Evolutionary conservation across 108 stramenopile species (phyloP), one percentile per base, ranked within the genome.

Genomic region (Fistulifera solaris): DNA sequence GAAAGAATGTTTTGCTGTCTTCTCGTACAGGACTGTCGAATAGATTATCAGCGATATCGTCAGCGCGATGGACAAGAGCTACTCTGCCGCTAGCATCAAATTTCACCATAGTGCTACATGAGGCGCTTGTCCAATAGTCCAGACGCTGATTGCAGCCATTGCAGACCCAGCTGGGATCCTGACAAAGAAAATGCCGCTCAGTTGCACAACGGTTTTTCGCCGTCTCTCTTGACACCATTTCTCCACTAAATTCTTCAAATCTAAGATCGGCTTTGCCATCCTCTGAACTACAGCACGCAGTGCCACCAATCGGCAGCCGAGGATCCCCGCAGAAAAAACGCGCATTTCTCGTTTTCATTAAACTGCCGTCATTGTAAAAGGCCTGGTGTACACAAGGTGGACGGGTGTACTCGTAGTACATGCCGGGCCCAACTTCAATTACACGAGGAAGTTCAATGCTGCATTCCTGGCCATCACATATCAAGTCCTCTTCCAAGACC

Each of bases 401-500:
- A 10, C 61, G 69, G 28, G 68, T 38, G 48, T 73, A 80, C 61
- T 84, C 76, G 53, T 77, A 84, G 59, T 48, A 72, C 5, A 78
- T 47, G 13, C 48, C 57, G 10, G 16, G 48, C 45, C 48, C 58
- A 15, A 78, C 26, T 40, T 67, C 12, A 7, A 78, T 51, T 56
- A 54, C 48, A 17, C 77, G 69, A 21, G 74, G n/a, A 14, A 66
- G 71, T 23, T 79, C 78, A 12, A 71, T 71, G 14, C 22, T 11
- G 49, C 75, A 85, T 68, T 85, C 83, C 10, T 35, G 19, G 3
- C 63, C 77, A 22, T 16, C 28, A 21, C 71, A 72, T 45, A 2
- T 0, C 0, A 72, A 0, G 28, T 62, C 38, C n/a, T 60, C 19
- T 15, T 46, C 24, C 5, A 72, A 40, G 3, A 46, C 43, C 21